Base-by-base conservation (phyloP, 331 rosid species). In the Erythrophleum ivorense region DNA sequence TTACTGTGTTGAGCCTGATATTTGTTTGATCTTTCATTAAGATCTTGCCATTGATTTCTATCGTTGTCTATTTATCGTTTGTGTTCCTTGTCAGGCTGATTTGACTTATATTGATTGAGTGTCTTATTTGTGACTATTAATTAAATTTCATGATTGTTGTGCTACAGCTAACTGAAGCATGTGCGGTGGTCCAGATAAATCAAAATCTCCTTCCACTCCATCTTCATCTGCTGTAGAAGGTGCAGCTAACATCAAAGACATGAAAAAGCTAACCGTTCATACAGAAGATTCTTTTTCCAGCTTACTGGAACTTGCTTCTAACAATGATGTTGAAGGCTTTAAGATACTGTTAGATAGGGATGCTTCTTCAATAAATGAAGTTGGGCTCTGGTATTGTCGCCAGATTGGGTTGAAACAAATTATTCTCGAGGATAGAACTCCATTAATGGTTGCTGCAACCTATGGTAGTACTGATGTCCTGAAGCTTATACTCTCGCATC, bases 371-470 rank as follows among this genome's bases (percentile, higher is more conserved):
- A 79, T 88, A 29, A 84, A 88, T 67, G 87, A 85, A 73, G 72
- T 80, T 80, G 94, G 89, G 75, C 82, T 84, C 12, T 90, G 92
- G 94, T 90, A 88, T 76, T 87, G 82, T 68, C 91, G 90, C 12
- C 88, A 36, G 52, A 88, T 67, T 75, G 91, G 92, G 41, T 84
- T 88, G 2, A 90, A 81, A 81, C 89, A 86, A 55, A 88, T 90
- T 75, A 87, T 87, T 78, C 82, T 67, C 0, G 92, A 85, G 70
- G 82, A 85, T 67, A 88, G 90, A 82, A 90, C 92, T 33, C 94
- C 94, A 6, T 75, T 90, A 34, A 90, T 90, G 94, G 92, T 88
- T 75, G 92, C 92, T 79, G 92, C 92, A 34, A 88, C 88, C 62
- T 88, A 87, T 62, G 94, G 94, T 14, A 87, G 91, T 84, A 38